Evolutionary conservation across 23 red algal genomes (phyloP).

Genomic region (Cyanidiococcus yangmingshanensis): DNA sequence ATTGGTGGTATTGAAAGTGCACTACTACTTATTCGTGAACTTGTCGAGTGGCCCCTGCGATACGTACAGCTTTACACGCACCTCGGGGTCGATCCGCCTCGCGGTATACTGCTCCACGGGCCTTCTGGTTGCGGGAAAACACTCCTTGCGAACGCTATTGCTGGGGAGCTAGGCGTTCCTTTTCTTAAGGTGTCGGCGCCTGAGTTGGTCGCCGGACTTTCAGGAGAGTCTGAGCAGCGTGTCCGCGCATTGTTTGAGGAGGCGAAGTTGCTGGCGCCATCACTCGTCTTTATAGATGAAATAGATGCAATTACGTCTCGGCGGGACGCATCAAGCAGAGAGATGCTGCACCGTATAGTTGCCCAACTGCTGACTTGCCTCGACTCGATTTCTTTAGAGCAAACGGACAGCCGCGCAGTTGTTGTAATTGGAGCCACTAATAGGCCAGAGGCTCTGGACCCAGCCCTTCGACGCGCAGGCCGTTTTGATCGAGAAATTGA

Average conservation of each 20-base stretch:
- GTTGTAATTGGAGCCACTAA: conserved; percentile 85
- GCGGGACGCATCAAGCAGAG: conserved; percentile 53
- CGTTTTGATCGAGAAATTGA: conserved; percentile 93
- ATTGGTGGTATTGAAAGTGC: conserved; percentile 13
- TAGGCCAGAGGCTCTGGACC: conserved; percentile 76
- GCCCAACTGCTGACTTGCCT: conserved; percentile 71
- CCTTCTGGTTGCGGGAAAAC: conserved; percentile 95
- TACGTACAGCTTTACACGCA: conserved; percentile 48
- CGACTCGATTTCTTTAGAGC: conserved; percentile 34
- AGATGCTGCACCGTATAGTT: conserved; percentile 75
- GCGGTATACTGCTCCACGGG: conserved; percentile 86
- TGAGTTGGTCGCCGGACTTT: conserved; percentile 73
- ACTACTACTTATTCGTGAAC: conserved; percentile 28
- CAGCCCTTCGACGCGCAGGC: conserved; percentile 74
- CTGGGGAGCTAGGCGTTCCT: conserved; percentile 76
- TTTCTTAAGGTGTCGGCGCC: conserved; percentile 64
- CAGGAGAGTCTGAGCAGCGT: conserved; percentile 63
- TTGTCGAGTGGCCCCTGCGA: conserved; percentile 71
- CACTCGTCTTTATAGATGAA: conserved; percentile 93
- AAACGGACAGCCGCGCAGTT: conserved; percentile 25
- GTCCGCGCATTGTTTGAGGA: conserved; percentile 60
- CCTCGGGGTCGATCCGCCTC: conserved; percentile 72
- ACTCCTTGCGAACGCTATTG: conserved; percentile 67
- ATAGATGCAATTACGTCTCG: conserved; percentile 65
- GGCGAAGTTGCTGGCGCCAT: conserved; percentile 39